Percentiles rank a stretch among this genome's conserved stretches.
phyloP scores from a whole-genome alignment of 1,284 basidiomycete genomes.

The Mycena citricolor region DNA sequence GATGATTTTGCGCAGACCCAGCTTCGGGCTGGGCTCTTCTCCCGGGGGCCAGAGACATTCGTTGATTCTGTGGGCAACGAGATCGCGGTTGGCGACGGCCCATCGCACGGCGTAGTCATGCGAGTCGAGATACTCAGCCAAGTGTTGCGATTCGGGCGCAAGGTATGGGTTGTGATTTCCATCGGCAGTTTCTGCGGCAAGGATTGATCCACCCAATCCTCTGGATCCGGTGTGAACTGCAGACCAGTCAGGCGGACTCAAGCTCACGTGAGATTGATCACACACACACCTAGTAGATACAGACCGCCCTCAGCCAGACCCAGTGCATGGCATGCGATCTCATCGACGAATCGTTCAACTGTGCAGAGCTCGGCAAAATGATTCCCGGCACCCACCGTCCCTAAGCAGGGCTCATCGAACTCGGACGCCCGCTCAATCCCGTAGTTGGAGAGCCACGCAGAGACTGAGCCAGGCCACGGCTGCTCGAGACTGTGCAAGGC shows the following conservation, averaged over 20 bases:
- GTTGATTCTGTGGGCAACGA: slow-evolving; percentile 37
- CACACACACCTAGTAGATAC: slow-evolving; percentile 33
- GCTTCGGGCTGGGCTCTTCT: not conserved
- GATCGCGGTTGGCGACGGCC: slow-evolving; percentile 39
- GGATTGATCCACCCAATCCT: slow-evolving; percentile 36
- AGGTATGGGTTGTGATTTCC: slow-evolving; percentile 37
- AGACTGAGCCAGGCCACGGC: slow-evolving; percentile 34
- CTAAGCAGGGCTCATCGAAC: slow-evolving; percentile 34
- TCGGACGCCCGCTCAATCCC: slow-evolving; percentile 30
- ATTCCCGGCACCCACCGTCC: slow-evolving; percentile 39
- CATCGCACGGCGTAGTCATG: slow-evolving; percentile 39
- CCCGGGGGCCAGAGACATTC: slow-evolving; percentile 29
- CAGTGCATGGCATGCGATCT: slow-evolving; percentile 25
- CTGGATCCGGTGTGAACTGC: slow-evolving; percentile 40
- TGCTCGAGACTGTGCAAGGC: slow-evolving; percentile 34
- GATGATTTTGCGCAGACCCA: slow-evolving; percentile 34
- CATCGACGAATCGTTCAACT: slow-evolving; percentile 33
- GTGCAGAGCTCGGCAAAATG: slow-evolving; percentile 40
- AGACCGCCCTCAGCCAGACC: slow-evolving; percentile 29
- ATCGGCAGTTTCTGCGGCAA: slow-evolving; percentile 29
- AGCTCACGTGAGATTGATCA: not conserved
- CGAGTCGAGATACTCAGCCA: slow-evolving; percentile 32
- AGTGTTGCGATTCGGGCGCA: slow-evolving; percentile 27
- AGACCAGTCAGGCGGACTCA: slow-evolving; percentile 1
- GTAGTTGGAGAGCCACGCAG: slow-evolving; percentile 34